Evolutionary conservation across 345 rosid species (phyloP).

Genomic region (Boechera retrofracta): DNA sequence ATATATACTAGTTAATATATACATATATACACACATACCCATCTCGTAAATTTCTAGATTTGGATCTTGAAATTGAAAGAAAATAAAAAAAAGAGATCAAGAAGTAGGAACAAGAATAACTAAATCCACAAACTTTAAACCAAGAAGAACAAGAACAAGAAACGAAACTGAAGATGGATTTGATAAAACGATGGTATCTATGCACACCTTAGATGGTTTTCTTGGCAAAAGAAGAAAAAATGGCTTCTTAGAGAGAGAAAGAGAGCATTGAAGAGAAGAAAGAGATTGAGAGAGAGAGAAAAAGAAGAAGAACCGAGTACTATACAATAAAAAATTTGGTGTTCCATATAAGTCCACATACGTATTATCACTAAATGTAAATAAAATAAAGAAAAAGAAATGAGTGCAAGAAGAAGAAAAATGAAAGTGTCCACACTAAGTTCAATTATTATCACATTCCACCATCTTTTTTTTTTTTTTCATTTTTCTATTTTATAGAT

Average conservation of each 20-base stretch:
- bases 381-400: slow-evolving; percentile 31
- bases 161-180: background rate
- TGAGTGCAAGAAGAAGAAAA: slow-evolving; percentile 38
- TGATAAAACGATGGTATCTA: slow-evolving; percentile 3
- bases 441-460: slow-evolving; percentile 50
- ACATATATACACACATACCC: slow-evolving; percentile 15
- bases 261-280: slow-evolving; percentile 31
- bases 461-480: slow-evolving; percentile 37
- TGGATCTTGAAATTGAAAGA: slow-evolving; percentile 6
- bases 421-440: slow-evolving; percentile 44
- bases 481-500: slow-evolving; percentile 14
- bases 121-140: slow-evolving; percentile 2
- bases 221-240: slow-evolving; percentile 34
- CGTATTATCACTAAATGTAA: slow-evolving; percentile 40
- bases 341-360: slow-evolving; percentile 47
- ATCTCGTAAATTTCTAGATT: slow-evolving; percentile 37
- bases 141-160: slow-evolving; percentile 22
- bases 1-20: slow-evolving; percentile 20
- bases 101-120: slow-evolving; percentile 1
- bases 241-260: slow-evolving; percentile 46
- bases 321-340: slow-evolving; percentile 27
- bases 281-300: slow-evolving; percentile 35
- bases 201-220: slow-evolving; percentile 32
- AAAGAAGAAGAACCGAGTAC: slow-evolving; percentile 26
- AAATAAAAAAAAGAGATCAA: background rate